phyloP scores from a whole-genome alignment of 208 protist species.

The Wallacemonas collosoma region DNA sequence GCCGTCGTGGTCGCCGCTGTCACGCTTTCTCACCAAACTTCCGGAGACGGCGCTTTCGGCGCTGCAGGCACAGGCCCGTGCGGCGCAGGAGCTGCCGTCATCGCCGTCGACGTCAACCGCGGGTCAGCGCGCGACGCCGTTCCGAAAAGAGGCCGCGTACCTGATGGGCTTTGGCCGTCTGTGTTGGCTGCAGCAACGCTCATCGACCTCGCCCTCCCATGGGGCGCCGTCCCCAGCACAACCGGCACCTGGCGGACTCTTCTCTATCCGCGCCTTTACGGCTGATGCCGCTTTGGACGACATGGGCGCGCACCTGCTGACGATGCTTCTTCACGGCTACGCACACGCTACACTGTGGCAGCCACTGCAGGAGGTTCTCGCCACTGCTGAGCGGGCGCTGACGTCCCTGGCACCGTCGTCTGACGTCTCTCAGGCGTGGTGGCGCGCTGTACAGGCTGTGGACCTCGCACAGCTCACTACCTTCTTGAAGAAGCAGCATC shows the following conservation, averaged over 20 bases:
- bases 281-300: conserved; percentile 2
- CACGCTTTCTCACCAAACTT: conserved; percentile 39
- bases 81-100: not conserved
- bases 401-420: not conserved
- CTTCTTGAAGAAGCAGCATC: conserved; percentile 21
- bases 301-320: conserved; percentile 2
- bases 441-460: not conserved
- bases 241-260: not conserved
- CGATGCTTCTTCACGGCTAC: conserved; percentile 14
- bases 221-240: not conserved
- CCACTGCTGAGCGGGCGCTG: not conserved
- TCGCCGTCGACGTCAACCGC: not conserved
- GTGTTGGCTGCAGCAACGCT: conserved; percentile 13
- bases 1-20: conserved; percentile 60
- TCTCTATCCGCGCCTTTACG: conserved; percentile 12
- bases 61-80: conserved; percentile 4
- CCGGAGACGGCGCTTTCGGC: not conserved
- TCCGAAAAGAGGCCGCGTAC: conserved; percentile 6
- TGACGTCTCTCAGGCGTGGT: no score
- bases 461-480: not conserved
- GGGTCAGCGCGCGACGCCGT: not conserved
- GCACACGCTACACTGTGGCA: conserved; percentile 8
- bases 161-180: conserved; percentile 5
- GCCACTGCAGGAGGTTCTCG: not conserved
- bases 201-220: not conserved